Evolutionary conservation across 2,329 filamentous ascomycete species (phyloP), one percentile per base, ranked within the genome.

Genomic region (Teratosphaeriaceae sp.): DNA sequence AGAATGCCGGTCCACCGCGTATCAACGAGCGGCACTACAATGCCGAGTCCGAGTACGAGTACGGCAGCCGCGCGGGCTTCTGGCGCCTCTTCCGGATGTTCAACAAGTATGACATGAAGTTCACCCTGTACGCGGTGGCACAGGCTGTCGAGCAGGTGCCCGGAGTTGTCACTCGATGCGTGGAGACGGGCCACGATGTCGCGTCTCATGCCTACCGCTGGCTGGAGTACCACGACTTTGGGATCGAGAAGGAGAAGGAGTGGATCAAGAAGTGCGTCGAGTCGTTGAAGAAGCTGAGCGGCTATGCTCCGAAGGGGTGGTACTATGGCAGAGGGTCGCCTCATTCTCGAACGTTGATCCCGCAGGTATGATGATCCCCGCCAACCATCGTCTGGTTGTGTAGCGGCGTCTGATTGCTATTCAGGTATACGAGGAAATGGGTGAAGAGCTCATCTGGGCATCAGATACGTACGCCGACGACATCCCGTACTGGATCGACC

Each of bases 391-490:
- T 31, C 29, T 7, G n/a, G n/a, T n/a, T n/a, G n/a, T n/a, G n/a
- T n/a, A 11, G 9, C 19, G n/a, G 6, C 16, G 35, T 23, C 16
- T 9, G 18, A 8, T 4, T 38, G n/a, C n/a, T 6, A 5, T 8
- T 22, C 11, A 40, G 38, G 22, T 42, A 3, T 76, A 73, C 53
- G 66, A 73, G 49, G 74, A 77, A 53, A 68, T 76, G 63, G 72
- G 71, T 3, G 67, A 71, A 43, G 65, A 67, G 40, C 64, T 78
- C 0, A 56, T 74, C 0, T 78, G 73, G 71, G 64, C 67, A 16
- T 65, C 62, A 13, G 75, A 78, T 48, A 67, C 67, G 0, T 78
- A 77, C 47, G 72, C 72, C 5, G 75, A 78, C 46, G 75, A 78
- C 43, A 58, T 78, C 2, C 74, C 74, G 0, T 77, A 76, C 56